phyloP scores from a whole-genome alignment of 768 basidiomycete species.

The Pilatotrama ljubarskyi region DNA sequence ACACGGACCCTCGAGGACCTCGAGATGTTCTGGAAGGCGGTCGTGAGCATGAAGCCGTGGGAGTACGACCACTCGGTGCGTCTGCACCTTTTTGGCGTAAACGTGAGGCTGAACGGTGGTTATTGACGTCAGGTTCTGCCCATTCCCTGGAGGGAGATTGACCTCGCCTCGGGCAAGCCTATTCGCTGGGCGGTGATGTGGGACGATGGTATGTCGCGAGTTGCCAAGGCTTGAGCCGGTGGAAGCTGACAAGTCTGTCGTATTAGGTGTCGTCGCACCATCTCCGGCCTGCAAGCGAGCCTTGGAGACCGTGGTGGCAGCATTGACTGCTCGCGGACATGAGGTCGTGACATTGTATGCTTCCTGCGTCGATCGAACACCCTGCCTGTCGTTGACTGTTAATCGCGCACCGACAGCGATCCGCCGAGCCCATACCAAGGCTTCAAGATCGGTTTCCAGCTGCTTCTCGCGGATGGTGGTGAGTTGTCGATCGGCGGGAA shows the following conservation, averaged over 20 bases:
- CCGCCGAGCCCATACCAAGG: constrained; percentile 31
- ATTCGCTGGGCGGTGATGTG: constrained; percentile 44
- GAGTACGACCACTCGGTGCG: constrained; percentile 45
- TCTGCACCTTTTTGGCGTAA: neutral
- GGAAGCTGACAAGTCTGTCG: neutral
- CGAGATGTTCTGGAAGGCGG: constrained; percentile 44
- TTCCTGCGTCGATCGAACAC: neutral
- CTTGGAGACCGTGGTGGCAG: constrained; percentile 36
- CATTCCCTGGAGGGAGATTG: constrained; percentile 41
- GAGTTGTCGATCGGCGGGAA: neutral
- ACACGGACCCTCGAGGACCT: constrained; percentile 45
- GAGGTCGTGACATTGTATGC: constrained; percentile 39
- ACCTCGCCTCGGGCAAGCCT: constrained; percentile 32
- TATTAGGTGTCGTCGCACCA: constrained; percentile 34
- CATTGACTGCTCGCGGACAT: constrained; percentile 39
- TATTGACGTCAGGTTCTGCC: constrained; percentile 38
- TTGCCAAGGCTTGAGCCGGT: neutral
- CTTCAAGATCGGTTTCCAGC: constrained; percentile 24
- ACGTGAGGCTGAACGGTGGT: neutral
- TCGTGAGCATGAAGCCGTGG: constrained; percentile 44
- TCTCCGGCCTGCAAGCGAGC: constrained; percentile 45
- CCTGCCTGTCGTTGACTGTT: neutral
- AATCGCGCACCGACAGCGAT: constrained; percentile 26
- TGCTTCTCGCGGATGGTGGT: constrained; percentile 30
- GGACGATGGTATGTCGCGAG: constrained; percentile 38